phyloP scores from a whole-genome alignment of 1,284 basidiomycete genomes.

The Sparassis latifolia region DNA sequence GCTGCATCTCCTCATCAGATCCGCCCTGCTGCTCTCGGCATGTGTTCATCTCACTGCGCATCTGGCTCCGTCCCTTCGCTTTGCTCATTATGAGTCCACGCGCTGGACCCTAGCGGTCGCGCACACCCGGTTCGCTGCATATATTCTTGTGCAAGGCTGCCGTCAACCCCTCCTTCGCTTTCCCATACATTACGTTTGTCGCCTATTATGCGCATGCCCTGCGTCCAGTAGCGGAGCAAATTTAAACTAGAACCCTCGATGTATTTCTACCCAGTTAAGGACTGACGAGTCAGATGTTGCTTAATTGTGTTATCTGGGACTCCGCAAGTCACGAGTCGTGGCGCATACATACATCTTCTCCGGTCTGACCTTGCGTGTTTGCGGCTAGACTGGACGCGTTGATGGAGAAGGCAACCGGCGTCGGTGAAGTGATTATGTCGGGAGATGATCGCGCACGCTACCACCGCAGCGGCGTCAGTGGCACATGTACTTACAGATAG shows the following conservation, averaged over 20 bases:
- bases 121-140: slow-evolving; percentile 1
- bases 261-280: slow-evolving; percentile 43
- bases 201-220: slow-evolving; percentile 15
- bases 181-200: slow-evolving; percentile 16
- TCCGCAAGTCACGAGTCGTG: too few relatives aligned
- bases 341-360: too few relatives aligned
- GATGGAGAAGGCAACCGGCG: too few relatives aligned
- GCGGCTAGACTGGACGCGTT: too few relatives aligned
- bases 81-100: neutral
- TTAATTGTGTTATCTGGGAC: too few relatives aligned
- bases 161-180: slow-evolving; percentile 1
- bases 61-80: slow-evolving; percentile 8
- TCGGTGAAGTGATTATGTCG: too few relatives aligned
- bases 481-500: too few relatives aligned
- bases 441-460: too few relatives aligned
- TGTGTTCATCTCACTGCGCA: slow-evolving; percentile 10
- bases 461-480: too few relatives aligned
- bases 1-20: slow-evolving; percentile 3
- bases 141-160: neutral
- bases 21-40: slow-evolving; percentile 10
- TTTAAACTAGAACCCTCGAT: slow-evolving; percentile 38
- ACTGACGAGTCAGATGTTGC: neutral
- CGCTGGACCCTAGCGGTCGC: slow-evolving; percentile 9
- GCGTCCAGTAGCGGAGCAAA: slow-evolving; percentile 9
- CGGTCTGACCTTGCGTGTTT: too few relatives aligned